These are phyloP conservation scores for Boechera divaricarpa DNA, from an alignment of 345 rosid species.

Conservation along the genomic window DNA sequence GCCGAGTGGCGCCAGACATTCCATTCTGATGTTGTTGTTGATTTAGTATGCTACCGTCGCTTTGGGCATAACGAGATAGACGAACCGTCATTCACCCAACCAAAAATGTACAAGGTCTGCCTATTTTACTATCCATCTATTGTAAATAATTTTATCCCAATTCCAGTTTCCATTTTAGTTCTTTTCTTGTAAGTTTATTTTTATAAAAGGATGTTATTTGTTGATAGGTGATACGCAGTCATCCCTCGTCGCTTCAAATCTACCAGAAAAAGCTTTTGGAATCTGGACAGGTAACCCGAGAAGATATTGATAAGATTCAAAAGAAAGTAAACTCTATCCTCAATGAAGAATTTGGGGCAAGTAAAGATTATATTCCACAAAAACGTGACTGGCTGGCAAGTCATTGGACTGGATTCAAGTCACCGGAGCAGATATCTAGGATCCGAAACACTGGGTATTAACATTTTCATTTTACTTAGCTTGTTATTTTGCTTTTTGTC, in stretches of 20 bases:
- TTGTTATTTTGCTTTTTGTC: constrained; percentile 7
- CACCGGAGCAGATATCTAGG: constrained; percentile 79
- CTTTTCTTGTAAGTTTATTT: not conserved
- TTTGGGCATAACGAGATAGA: constrained; percentile 90
- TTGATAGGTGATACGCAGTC: constrained; percentile 64
- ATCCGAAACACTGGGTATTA: constrained; percentile 72
- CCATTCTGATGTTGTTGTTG: constrained; percentile 85
- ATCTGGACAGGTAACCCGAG: constrained; percentile 63
- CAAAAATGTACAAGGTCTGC: constrained; percentile 82
- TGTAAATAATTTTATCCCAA: not conserved
- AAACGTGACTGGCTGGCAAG: constrained; percentile 83
- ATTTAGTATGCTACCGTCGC: constrained; percentile 77
- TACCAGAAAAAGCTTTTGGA: constrained; percentile 64
- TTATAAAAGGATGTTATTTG: constrained; percentile 10
- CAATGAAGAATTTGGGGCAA: constrained; percentile 67
- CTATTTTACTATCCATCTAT: not conserved
- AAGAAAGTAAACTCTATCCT: constrained; percentile 67
- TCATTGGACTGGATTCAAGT: constrained; percentile 79
- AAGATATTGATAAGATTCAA: constrained; percentile 64
- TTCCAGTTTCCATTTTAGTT: not conserved
- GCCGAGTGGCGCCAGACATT: constrained; percentile 91
- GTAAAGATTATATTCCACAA: constrained; percentile 69
- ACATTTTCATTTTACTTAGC: constrained; percentile 12
- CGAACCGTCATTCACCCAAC: constrained; percentile 83
- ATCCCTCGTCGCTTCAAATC: constrained; percentile 67